phyloP scores from a whole-genome alignment of 1,139 yeast genomes.

The Saccharomyces uvarum region DNA sequence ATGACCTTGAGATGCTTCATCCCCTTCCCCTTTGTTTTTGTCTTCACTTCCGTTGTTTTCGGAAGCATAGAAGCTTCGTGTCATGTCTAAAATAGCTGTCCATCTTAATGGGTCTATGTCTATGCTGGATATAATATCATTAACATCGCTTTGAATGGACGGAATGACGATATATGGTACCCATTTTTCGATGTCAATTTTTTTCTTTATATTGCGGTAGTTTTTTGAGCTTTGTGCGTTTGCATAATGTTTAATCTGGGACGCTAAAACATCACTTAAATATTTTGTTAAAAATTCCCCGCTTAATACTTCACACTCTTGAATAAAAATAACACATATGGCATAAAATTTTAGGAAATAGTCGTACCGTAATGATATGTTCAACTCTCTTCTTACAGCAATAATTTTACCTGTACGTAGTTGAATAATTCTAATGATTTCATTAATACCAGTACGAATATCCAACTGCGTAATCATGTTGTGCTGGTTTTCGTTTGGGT shows the following conservation, averaged over 20 bases:
- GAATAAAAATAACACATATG: slow-evolving; percentile 59
- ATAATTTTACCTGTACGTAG: slow-evolving; percentile 70
- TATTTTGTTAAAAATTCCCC: slow-evolving; percentile 61
- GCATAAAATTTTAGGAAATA: slow-evolving; percentile 62
- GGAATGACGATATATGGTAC: slow-evolving; percentile 52
- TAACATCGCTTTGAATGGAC: slow-evolving; percentile 44
- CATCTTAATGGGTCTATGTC: slow-evolving; percentile 45
- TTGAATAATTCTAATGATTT: slow-evolving; percentile 68
- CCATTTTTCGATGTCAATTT: slow-evolving; percentile 73
- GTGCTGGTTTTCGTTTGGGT: slow-evolving; percentile 25
- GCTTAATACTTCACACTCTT: slow-evolving; percentile 77
- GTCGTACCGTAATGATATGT: slow-evolving; percentile 46
- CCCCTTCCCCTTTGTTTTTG: not conserved
- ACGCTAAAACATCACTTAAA: slow-evolving; percentile 61
- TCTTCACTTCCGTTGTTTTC: slow-evolving; percentile 6
- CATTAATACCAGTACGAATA: slow-evolving; percentile 44
- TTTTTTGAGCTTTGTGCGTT: slow-evolving; percentile 50
- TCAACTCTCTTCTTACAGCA: slow-evolving; percentile 68
- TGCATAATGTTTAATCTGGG: slow-evolving; percentile 57
- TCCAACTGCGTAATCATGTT: slow-evolving; percentile 51
- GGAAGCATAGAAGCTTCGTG: slow-evolving; percentile 2
- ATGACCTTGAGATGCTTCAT: slow-evolving; percentile 22
- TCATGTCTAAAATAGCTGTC: slow-evolving; percentile 38
- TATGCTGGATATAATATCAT: slow-evolving; percentile 48
- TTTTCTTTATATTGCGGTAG: slow-evolving; percentile 37